Evolutionary conservation across 768 basidiomycete genomes (phyloP), one percentile per base, ranked within the genome.

Genomic region (Leucosporidium scottii): DNA sequence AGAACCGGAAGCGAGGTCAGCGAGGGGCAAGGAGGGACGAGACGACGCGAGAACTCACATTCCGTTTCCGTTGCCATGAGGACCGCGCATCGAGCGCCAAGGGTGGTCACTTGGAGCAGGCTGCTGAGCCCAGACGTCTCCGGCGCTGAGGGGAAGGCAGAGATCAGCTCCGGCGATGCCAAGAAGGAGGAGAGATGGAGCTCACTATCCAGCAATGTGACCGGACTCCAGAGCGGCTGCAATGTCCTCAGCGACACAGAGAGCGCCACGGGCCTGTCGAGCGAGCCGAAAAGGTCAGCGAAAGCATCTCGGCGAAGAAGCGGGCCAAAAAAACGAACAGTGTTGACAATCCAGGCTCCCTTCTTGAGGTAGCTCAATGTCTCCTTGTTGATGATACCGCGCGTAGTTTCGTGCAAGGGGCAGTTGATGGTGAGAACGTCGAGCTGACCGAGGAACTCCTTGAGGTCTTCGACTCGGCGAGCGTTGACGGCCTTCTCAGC

Each of bases 331-430:
- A 44, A 10, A 44, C 39, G 39, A 44, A 44, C 39, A 6, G 75
- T 76, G 84, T 94, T 94, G 76, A 94, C 87, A 74, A 93, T 85
- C 88, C 88, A 92, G 23, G 91, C 84, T 59, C 90, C 91, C 78
- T 88, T 87, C 84, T 94, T 94, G 84, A 93, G 88, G 80, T 90
- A 88, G 78, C 84, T 83, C 73, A 93, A 81, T 50, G 91, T 85
- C 49, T 92, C 89, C 51, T 84, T 82, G 81, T 70, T 70, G 53
- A 70, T 66, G 27, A 66, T 63, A 31, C 87, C 88, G 51, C 82
- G 81, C 50, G 91, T 92, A 31, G 85, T 86, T 77, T 92, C 90
- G 81, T 93, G 90, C 39, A 93, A 82, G 47, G 90, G 90, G 78
- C 86, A 87, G 82, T 91, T 91, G 78, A 93, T 84, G n/a, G 89